phyloP scores from a whole-genome alignment of 805 yeast species.

The Candida argentea region DNA sequence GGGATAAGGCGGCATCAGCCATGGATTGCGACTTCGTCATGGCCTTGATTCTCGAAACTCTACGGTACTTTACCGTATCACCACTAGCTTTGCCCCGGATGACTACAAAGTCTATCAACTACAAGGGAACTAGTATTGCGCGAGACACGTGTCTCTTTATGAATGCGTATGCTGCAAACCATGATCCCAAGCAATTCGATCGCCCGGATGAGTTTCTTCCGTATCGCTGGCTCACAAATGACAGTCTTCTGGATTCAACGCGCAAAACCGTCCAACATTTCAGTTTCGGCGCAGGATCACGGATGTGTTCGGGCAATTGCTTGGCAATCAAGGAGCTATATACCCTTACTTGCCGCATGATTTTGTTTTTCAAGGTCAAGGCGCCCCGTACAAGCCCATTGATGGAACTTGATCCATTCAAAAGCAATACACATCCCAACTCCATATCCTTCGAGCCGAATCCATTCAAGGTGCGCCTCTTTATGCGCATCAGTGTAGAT shows the following conservation, averaged over 20 bases:
- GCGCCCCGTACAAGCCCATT: constrained; percentile 23
- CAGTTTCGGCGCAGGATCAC: constrained; percentile 60
- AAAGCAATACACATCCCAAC: constrained; percentile 39
- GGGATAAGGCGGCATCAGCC: constrained; percentile 16
- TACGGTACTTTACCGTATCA: constrained; percentile 53
- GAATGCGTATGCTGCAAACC: constrained; percentile 66
- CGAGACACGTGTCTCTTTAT: constrained; percentile 44
- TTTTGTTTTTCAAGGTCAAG: constrained; percentile 41
- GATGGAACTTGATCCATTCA: constrained; percentile 44
- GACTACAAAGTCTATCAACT: constrained; percentile 41
- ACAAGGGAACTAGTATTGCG: constrained; percentile 37
- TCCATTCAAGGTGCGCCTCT: constrained; percentile 20
- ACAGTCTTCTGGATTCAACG: constrained; percentile 3
- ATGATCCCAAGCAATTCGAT: constrained; percentile 37
- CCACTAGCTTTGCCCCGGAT: constrained; percentile 59
- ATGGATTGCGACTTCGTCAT: constrained; percentile 37
- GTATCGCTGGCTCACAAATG: constrained; percentile 36
- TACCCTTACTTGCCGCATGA: constrained; percentile 40
- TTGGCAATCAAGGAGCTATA: constrained; percentile 61
- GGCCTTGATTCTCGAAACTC: constrained; percentile 54
- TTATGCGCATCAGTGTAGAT: constrained; percentile 11
- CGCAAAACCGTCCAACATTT: constrained; percentile 27
- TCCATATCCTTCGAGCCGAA: constrained; percentile 58
- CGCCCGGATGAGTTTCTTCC: constrained; percentile 43
- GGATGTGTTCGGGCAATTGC: constrained; percentile 64